A percentile compares a stretch with the other conserved stretches of the same genome.
These are phyloP conservation scores for Hibiscus trionum DNA, from an alignment of 345 rosid species.

Conservation along the genomic window DNA sequence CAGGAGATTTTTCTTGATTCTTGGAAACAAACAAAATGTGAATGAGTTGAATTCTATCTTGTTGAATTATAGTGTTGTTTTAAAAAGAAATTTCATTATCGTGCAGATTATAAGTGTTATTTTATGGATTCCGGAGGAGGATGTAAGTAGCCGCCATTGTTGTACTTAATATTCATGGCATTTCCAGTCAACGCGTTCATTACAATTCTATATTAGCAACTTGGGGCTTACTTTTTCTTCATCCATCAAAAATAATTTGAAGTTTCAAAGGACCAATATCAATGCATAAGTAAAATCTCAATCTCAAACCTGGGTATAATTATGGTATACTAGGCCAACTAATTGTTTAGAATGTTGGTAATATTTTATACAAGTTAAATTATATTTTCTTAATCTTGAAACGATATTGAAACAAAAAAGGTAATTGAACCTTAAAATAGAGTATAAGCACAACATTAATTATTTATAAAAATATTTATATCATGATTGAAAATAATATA, in stretches of 20 bases:
- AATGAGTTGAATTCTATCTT: not conserved
- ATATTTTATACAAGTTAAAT: no score
- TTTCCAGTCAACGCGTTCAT: not conserved
- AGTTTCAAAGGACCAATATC: not conserved
- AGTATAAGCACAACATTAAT: no score
- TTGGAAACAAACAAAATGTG: not conserved
- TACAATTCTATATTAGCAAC: not conserved
- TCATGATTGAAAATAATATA: no score
- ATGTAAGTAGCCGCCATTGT: not conserved
- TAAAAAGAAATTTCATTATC: not conserved
- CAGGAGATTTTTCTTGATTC: not conserved
- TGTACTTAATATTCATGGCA: not conserved
- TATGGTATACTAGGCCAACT: no score
- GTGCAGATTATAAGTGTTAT: not conserved
- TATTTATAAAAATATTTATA: no score
- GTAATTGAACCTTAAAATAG: no score
- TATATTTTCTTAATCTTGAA: no score
- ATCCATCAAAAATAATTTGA: not conserved
- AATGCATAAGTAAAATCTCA: no score
- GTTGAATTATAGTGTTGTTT: not conserved
- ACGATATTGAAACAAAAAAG: no score
- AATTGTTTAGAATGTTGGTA: no score
- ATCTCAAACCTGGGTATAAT: no score
- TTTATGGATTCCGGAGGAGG: not conserved
- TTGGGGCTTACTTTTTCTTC: not conserved